Evolutionary conservation across 805 yeast species (phyloP), one percentile per base, ranked within the genome.

Genomic region (Peterozyma toletana): DNA sequence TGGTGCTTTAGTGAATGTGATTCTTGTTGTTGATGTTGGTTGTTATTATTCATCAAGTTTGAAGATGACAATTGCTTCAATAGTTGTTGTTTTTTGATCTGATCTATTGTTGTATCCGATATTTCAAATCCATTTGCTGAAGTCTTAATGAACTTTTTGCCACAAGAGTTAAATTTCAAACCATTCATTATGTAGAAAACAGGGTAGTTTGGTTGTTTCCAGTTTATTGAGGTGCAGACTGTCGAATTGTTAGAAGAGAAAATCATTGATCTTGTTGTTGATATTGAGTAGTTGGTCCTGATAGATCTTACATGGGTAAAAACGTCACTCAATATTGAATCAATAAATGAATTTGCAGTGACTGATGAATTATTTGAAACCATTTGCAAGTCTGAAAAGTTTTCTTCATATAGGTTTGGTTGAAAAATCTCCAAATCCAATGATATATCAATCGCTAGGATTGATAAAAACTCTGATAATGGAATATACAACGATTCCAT

Each of bases 191-290:
- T 78, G 64, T 86, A 85, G 51, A 93, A 80, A 0, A 93, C 98
- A 0, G 99, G 97, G 64, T 84, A 93, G 60, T 91, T 91, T 11
- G 99, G 98, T 64, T 93, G 99, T 63, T 93, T 93, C 99, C 99
- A 93, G 63, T 93, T 93, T 53, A 93, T 66, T 38, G 88, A 85
- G 10, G 96, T 87, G 63, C 98, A 93, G n/a, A 89, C 87, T 38
- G 80, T 77, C 31, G 96, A 85, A 61, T 89, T 88, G 44, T 85
- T 77, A 1, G 96, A 87, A 11, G 95, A 78, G 62, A 93, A 86
- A 9, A 91, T 80, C 37, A 93, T 66, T 1, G 95, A 80, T 47
- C 96, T 69, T 16, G 76, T 60, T 38, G 53, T 41, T 11, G 45
- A 41, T 10, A 56, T 31, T 35, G 46, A 48, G 27, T 21, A 21